Conservation (phyloP, 306 rosid genomes). For the Fragaria nilgerrensis region DNA sequence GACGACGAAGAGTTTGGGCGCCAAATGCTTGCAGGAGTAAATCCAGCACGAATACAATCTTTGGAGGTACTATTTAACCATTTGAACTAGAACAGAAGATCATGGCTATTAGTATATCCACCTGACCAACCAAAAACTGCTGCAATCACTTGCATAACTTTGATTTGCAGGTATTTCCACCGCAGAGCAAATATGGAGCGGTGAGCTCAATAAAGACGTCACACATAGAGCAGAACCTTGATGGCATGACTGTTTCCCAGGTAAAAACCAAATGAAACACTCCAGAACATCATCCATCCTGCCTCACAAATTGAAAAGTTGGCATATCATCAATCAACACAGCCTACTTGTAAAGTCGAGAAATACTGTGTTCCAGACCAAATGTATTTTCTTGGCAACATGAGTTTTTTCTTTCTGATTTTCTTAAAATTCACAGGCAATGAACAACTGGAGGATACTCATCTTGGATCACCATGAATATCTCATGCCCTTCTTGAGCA, state of each 20-base stretch:
- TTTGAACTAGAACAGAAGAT: neutral
- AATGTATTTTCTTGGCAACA: neutral
- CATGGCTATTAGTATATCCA: neutral
- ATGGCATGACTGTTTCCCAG: constrained; percentile 49
- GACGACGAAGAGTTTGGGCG: constrained; percentile 74
- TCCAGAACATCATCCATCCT: neutral
- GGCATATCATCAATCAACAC: neutral
- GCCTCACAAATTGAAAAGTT: neutral
- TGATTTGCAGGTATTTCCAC: constrained; percentile 55
- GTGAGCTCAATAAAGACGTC: constrained; percentile 42
- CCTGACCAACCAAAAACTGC: neutral
- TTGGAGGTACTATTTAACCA: constrained; percentile 38
- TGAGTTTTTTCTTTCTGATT: neutral
- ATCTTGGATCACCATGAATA: constrained; percentile 72
- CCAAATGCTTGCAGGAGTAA: constrained; percentile 78
- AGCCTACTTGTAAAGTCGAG: neutral
- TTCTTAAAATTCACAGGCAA: constrained; percentile 45
- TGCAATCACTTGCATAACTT: neutral
- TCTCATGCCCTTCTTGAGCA: constrained; percentile 53
- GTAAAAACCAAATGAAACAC: constrained; percentile 22
- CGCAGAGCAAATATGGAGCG: constrained; percentile 41
- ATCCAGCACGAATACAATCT: constrained; percentile 55
- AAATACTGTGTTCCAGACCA: neutral
- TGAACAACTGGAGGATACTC: constrained; percentile 43
- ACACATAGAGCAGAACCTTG: constrained; percentile 54